A percentile compares a stretch with the other conserved stretches of the same genome.
phyloP scores from a whole-genome alignment of 345 rosid genomes.

The Lepidium africanum region DNA sequence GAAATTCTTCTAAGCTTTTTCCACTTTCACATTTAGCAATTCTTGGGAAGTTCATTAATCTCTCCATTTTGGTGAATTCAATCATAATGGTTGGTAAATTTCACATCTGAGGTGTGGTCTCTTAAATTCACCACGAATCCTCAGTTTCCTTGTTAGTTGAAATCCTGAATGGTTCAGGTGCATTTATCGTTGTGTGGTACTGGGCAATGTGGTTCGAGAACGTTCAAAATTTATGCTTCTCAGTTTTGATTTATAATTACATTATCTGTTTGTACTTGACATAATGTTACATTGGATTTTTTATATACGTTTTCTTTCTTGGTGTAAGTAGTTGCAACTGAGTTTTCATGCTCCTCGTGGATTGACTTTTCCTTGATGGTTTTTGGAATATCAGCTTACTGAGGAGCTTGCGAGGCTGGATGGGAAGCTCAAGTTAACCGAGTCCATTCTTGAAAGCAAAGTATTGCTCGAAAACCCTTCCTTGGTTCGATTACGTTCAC shows the following conservation, averaged over 20 bases:
- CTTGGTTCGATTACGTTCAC: neutral
- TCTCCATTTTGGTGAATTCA: neutral
- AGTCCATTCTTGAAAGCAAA: constrained; percentile 79
- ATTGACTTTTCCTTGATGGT: neutral
- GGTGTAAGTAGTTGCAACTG: neutral
- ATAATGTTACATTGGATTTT: neutral
- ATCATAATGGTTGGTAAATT: constrained; percentile 1
- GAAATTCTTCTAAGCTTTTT: neutral
- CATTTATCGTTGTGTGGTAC: neutral
- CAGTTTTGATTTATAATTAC: constrained; percentile 1
- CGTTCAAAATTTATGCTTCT: neutral
- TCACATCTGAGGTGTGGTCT: neutral
- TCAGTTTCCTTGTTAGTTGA: neutral
- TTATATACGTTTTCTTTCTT: neutral
- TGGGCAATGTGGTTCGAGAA: neutral
- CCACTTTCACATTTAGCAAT: neutral
- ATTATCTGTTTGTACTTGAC: neutral
- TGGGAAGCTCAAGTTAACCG: constrained; percentile 90
- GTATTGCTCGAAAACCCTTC: constrained; percentile 30
- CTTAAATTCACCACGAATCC: neutral
- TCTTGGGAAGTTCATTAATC: neutral
- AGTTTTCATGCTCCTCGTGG: constrained; percentile 7
- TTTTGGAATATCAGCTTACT: constrained; percentile 48
- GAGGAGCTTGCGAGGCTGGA: constrained; percentile 88
- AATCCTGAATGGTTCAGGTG: constrained; percentile 1